Base-by-base conservation (phyloP, 1,139 yeast species). In the Petasospora fabianii region DNA sequence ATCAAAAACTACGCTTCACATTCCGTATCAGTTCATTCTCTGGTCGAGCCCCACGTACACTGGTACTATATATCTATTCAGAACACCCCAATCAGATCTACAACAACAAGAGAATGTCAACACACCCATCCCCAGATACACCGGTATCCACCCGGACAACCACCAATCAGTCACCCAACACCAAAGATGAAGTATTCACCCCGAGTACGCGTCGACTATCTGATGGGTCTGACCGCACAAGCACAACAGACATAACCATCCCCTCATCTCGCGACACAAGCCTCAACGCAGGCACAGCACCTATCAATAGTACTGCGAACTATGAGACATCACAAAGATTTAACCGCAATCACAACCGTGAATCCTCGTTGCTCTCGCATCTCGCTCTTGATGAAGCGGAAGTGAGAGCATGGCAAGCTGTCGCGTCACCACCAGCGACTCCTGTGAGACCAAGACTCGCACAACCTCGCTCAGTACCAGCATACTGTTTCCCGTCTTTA, bases 401-500 rank as follows among this genome's bases (percentile, higher is more conserved):
- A 29, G 30, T 32, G 5, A 30, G 32, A 14, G 44, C 43, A 21
- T 44, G 48, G 45, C 32, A 28, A 15, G 35, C 43, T 1, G 33
- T 34, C 2, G 40, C 43, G 1, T 29, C 47, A 2, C 44, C 44
- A 3, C 28, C 42, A 14, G 24, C 34, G 29, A 14, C 13, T 10
- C 17, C 33, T 3, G 21, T 14, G 9, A 28, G 26, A 10, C 40
- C 34, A 5, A 32, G 24, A 15, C 12, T 13, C 4, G 21, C 12
- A 4, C 42, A 34, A n/a, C 36, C 42, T n/a, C 33, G 27, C 9
- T 31, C 38, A 4, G 42, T 46, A 1, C 50, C 50, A 4, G 50
- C 50, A 2, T 36, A 35, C 10, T 41, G 44, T 12, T 46, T 46
- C 38, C 50, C 50, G 3, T 46, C 50, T 3, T 33, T 46, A 10